Evolutionary conservation across 1,284 basidiomycete species (phyloP), one percentile per base, ranked within the genome.

Genomic region (Neolentinus lepideus): DNA sequence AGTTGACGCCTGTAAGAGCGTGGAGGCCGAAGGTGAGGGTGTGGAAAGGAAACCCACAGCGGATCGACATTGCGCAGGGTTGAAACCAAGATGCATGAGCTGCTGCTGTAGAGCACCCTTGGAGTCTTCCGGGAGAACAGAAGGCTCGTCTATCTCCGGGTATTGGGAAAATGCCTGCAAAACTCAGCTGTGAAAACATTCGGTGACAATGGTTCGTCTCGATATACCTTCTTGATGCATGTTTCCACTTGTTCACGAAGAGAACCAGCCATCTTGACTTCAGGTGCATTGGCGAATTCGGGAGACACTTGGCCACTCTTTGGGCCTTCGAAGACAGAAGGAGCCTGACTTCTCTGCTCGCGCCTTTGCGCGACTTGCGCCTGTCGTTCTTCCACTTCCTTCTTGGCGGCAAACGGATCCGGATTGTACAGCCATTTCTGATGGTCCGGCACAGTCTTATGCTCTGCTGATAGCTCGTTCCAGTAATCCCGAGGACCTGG

Each of bases 401-500:
- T 83, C 58, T 77, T 78, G 8, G 90, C 90, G 31, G 80, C 78
- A 65, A 94, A 95, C 0, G 92, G 93, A 71, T 95, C 92, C 4
- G 82, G 73, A n/a, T 81, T 78, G 67, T 89, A 95, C 79, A 92
- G 86, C 92, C 92, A 95, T 53, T 79, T 81, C 65, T 83, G 78
- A 68, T 93, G 89, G 1, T 83, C 77, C 1, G 84, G 82, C 1
- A 78, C 75, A 21, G 72, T 72, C 59, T 85, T 86, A 61, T 91
- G 89, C 63, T 90, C 88, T 2, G 73, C 73, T 16, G 83, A 84
- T 6, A 95, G 73, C 61, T 84, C 77, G 51, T 83, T 79, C 92
- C 92, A 95, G 67, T 94, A 95, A 11, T 92, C 88, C 57, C 87
- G 76, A 51, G 91, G 89, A 3, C 84, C 84, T 3, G 88, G 82